Base-by-base conservation (phyloP, 2,329 filamentous ascomycete species). In the Ceratocystis papillata region DNA sequence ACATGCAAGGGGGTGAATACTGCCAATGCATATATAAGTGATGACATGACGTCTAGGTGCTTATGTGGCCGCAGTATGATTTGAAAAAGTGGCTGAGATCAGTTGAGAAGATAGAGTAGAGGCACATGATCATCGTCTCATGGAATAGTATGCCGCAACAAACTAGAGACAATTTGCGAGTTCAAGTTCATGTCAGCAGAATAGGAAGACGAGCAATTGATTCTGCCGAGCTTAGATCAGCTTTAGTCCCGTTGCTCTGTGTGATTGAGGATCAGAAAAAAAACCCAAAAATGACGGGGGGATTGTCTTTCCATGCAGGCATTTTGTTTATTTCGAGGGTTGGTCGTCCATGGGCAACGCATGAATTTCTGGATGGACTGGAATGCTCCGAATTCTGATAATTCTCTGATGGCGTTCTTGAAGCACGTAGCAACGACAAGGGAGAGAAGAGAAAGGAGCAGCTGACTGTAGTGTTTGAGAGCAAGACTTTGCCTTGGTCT, bases 171-270 rank as follows among this genome's bases (percentile, higher is more conserved):
- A 20, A 22, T n/a, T 12, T 41, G 8, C 3, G 10, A 12, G 10
- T 12, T 41, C 10, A 12, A 41, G 37, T 41, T 41, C 37, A 41
- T 8, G 22, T 17, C 5, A 30, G 50, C 20, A 33, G 25, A 59
- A 1, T 4, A 37, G 28, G 6, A n/a, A 8, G n/a, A 59, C 28
- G 53, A 59, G 33, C 28, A 17, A 30, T 3, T 30, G 12, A 59
- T 30, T n/a, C 22, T 59, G 17, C 28, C 6, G 53, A 30, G 53
- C 53, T 33, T 33, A 59, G 53, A 33, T 59, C 28, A 59, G 15
- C 53, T n/a, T 55, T 33, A 33, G 53, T n/a, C 53, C 28, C 53
- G 53, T 59, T 59, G 53, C 53, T 59, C 53, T 59, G 53, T 20
- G 53, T 37, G 53, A 59, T 59, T 12, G 28, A 59, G 53, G 25